Evolutionary conservation across 345 rosid species (phyloP).

Genomic region (Passiflora organensis): DNA sequence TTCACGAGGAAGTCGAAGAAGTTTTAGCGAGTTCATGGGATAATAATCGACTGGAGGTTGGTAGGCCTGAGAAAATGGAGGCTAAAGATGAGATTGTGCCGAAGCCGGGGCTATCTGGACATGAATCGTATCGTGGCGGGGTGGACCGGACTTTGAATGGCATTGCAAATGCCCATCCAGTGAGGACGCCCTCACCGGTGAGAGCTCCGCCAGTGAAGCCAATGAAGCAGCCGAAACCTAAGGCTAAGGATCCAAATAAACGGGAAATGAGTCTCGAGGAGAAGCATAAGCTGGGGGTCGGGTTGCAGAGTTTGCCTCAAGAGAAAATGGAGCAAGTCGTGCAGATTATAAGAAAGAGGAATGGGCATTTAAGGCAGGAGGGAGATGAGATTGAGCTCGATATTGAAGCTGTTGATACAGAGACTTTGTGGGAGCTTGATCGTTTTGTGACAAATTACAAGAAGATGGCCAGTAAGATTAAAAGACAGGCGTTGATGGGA

Average conservation of each 20-base stretch:
- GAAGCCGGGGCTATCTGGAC: slow-evolving; percentile 26
- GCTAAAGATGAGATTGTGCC: slow-evolving; percentile 16
- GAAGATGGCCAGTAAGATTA: slow-evolving; percentile 73
- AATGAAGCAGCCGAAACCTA: slow-evolving; percentile 61
- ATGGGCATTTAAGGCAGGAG: slow-evolving; percentile 60
- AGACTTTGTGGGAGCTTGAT: slow-evolving; percentile 82
- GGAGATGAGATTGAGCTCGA: slow-evolving; percentile 85
- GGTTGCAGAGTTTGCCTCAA: slow-evolving; percentile 68
- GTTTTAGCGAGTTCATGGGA: slow-evolving; percentile 52
- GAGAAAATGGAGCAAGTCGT: slow-evolving; percentile 83
- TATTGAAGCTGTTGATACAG: slow-evolving; percentile 68
- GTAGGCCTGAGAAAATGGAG: slow-evolving; percentile 17
- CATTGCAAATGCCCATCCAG: slow-evolving; percentile 14
- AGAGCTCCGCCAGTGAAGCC: slow-evolving; percentile 36
- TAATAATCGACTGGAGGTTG: slow-evolving; percentile 25
- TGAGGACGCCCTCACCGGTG: slow-evolving; percentile 32
- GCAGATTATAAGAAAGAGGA: slow-evolving; percentile 70
- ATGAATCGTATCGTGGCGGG: slow-evolving; percentile 6
- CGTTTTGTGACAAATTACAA: slow-evolving; percentile 73
- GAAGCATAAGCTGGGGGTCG: slow-evolving; percentile 60
- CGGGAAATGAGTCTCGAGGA: slow-evolving; percentile 68
- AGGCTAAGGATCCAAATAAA: slow-evolving; percentile 79
- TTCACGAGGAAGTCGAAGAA: slow-evolving; percentile 18
- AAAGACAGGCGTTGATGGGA: slow-evolving; percentile 57
- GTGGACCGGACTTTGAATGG: slow-evolving; percentile 14